Conservation (phyloP, 2,329 filamentous ascomycete species). For the Colletotrichum endophyticum region DNA sequence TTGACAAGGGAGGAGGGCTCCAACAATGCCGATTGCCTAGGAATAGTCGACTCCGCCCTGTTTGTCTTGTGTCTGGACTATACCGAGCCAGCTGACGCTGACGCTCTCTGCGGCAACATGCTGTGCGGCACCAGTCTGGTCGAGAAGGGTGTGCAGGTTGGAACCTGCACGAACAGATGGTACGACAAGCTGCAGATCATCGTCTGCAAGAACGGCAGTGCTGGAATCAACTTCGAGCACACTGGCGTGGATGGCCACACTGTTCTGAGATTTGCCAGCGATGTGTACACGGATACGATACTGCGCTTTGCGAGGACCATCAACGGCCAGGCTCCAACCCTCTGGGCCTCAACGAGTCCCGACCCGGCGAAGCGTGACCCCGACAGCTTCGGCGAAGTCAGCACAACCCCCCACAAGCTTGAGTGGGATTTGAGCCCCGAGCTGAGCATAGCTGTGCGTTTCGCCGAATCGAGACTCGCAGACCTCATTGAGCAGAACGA, state of each 20-base stretch:
- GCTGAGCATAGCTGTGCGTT: conserved; percentile 87
- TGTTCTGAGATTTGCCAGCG: conserved; percentile 92
- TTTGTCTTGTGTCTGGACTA: conserved; percentile 95
- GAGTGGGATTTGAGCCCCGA: conserved; percentile 98
- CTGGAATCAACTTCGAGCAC: conserved; percentile 99
- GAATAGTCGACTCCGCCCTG: conserved; percentile 91
- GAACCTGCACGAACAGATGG: conserved; percentile 97
- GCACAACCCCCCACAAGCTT: conserved; percentile 91
- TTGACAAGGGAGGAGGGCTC: conserved; percentile 85
- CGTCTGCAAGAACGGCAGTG: conserved; percentile 97
- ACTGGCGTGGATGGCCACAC: conserved; percentile 98
- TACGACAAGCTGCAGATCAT: conserved; percentile 99
- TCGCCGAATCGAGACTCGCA: conserved; percentile 91
- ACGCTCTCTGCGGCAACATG: conserved; percentile 97
- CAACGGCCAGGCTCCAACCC: conserved; percentile 87
- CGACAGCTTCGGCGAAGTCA: conserved; percentile 89
- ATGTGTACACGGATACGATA: conserved; percentile 97
- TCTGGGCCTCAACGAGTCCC: conserved; percentile 91
- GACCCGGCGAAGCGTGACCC: conserved; percentile 93
- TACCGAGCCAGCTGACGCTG: conserved; percentile 79
- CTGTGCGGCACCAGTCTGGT: conserved; percentile 93
- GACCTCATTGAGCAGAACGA: conserved; percentile 97
- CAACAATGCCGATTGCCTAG: conserved; percentile 95
- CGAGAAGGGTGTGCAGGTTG: conserved; percentile 91
- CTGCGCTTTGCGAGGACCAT: conserved; percentile 93